Base-by-base conservation (phyloP, 2,329 filamentous ascomycete genomes). In the Sporothrix dimorphospora region DNA sequence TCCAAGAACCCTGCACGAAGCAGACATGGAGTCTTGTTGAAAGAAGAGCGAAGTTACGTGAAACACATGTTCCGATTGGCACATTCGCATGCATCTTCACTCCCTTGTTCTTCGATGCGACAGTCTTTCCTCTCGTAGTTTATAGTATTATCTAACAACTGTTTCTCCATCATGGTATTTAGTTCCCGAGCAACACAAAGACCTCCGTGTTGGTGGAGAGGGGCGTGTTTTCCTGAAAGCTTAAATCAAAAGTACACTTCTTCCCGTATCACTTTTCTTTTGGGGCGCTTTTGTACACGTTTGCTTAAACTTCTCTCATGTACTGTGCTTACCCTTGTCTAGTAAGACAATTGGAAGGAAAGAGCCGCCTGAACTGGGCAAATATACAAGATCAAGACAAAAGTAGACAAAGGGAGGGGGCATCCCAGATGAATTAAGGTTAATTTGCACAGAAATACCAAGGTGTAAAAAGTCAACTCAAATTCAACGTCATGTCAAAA, bases 401-500 rank as follows among this genome's bases (percentile, higher is more conserved):
- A 57, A 69, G 8, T 42, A 30, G 34, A 19, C 34, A 42, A n/a
- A 27, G 16, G 34, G 49, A 6, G 19, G 30, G n/a, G 34, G 6
- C n/a, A 12, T 30, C 12, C 27, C 27, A 11, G 49, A 24, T 30
- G 21, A 59, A 34, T 16, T 8, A 14, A 69, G 21, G 21, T 69
- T 57, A 69, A 45, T 49, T 69, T 57, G n/a, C 51, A 57, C 66
- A 45, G 11, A 12, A 69, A 27, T 24, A 24, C 45, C n/a, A 55
- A 57, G 49, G 21, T 34, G n/a, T 40, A 45, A 45, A 45, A 47
- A 47, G 21, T 24, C 21, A 14, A 69, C 66, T 30, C 24, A 4
- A 27, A 9, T 55, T n/a, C 21, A 57, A 69, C 49, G 34, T 55
- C 66, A 53, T 51, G 16, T 8, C 8, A 21, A 40, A 38, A 21